Conservation (phyloP, 139 green algal genomes). For the Edaphochlamys debaryana region DNA sequence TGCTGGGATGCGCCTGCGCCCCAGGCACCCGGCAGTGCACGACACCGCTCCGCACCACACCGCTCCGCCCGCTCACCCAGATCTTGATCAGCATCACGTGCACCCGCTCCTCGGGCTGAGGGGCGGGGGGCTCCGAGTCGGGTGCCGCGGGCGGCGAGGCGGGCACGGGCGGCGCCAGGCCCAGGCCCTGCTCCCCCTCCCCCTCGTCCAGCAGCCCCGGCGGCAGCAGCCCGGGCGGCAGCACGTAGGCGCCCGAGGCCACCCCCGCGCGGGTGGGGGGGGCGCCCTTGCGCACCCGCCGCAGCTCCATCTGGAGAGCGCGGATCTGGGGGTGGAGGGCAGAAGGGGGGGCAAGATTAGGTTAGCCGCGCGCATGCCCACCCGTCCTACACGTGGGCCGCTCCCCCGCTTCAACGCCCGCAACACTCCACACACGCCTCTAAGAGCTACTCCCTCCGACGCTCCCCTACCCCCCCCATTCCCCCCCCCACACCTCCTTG, state of each 20-base stretch:
- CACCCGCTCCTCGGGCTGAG: constrained; percentile 24
- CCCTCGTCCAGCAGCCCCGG: not conserved
- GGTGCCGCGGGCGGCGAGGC: not conserved
- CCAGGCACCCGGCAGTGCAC: too few relatives aligned
- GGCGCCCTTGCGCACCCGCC: not conserved
- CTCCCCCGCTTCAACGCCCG: too few relatives aligned
- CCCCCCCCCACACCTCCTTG: constrained; percentile 12
- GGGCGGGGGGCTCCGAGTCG: not conserved
- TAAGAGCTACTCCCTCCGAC: too few relatives aligned
- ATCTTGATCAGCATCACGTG: constrained; percentile 29
- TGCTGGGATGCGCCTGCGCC: too few relatives aligned
- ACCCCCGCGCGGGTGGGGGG: not conserved
- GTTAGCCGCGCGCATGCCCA: too few relatives aligned
- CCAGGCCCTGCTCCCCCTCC: not conserved
- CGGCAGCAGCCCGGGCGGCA: not conserved
- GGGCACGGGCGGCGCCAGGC: not conserved
- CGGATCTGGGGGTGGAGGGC: constrained; percentile 21
- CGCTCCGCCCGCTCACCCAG: too few relatives aligned
- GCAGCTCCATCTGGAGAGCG: constrained; percentile 1
- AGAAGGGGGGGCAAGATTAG: too few relatives aligned
- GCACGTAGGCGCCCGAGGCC: not conserved
- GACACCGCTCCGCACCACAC: too few relatives aligned
- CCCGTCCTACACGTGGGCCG: too few relatives aligned
- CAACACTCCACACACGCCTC: too few relatives aligned
- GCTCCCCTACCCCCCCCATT: too few relatives aligned